Percentiles rank a stretch among this genome's conserved stretches.
Evolutionary conservation across 225 moss, liverwort and hornwort genomes (phyloP).

Genomic region (Straminergon stramineum): DNA sequence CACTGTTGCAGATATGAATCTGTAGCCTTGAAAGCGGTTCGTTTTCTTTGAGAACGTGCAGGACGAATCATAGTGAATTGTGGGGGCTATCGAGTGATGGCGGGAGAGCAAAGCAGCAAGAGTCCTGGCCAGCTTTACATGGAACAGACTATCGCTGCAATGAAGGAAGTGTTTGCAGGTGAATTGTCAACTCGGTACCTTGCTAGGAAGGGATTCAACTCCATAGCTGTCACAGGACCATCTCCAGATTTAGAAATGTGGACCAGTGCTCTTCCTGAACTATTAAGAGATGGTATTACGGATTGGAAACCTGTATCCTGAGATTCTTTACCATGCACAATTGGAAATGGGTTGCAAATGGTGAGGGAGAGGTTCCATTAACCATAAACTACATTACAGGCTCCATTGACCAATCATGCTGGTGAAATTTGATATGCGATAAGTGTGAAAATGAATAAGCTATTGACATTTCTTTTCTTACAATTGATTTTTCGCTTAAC

Average conservation of each 20-base stretch:
- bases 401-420: not conserved
- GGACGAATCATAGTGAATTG: conserved; percentile 85
- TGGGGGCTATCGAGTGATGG: conserved; percentile 57
- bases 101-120: conserved; percentile 3
- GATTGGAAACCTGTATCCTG: conserved; percentile 41
- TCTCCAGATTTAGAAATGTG: conserved; percentile 44
- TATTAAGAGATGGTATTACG: conserved; percentile 28
- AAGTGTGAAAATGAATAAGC: not conserved
- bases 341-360: not conserved
- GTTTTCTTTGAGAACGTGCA: not conserved
- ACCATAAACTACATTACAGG: not conserved
- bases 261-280: conserved; percentile 52
- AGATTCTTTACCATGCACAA: not conserved
- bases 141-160: conserved; percentile 64
- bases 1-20: not conserved
- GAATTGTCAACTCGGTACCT: conserved; percentile 43
- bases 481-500: not conserved
- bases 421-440: not conserved
- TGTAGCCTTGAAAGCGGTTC: not conserved
- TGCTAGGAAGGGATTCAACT: conserved; percentile 55
- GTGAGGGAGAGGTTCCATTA: not conserved
- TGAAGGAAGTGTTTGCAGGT: conserved; percentile 50
- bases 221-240: conserved; percentile 69
- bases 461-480: not conserved
- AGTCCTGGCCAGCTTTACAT: conserved; percentile 52